phyloP scores from a whole-genome alignment of 2,329 filamentous ascomycete genomes.

The Sarocladium kiliense region DNA sequence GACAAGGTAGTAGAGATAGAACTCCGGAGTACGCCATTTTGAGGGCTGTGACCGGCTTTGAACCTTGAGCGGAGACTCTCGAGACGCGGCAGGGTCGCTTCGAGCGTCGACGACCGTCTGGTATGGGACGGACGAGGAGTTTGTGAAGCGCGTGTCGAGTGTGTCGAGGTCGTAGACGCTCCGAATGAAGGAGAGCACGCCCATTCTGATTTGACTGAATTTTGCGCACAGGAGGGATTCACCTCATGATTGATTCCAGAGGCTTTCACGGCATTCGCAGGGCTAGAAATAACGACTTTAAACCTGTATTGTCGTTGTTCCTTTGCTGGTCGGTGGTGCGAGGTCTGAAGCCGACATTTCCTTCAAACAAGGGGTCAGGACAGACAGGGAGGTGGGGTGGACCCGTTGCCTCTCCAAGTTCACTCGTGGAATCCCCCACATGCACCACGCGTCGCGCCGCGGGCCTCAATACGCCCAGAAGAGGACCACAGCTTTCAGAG shows the following conservation, averaged over 20 bases:
- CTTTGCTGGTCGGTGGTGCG: neutral
- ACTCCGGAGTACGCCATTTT: slow-evolving; percentile 84
- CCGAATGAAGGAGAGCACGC: slow-evolving; percentile 36
- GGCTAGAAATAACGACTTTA: too few relatives aligned
- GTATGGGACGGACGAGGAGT: slow-evolving; percentile 63
- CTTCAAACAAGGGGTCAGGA: too few relatives aligned
- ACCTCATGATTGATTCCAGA: neutral
- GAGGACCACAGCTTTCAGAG: too few relatives aligned
- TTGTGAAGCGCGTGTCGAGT: slow-evolving; percentile 60
- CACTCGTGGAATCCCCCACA: too few relatives aligned
- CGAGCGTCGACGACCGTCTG: slow-evolving; percentile 50
- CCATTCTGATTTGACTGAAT: slow-evolving; percentile 21
- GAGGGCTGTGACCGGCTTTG: slow-evolving; percentile 49
- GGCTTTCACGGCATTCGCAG: too few relatives aligned
- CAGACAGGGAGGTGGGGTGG: too few relatives aligned
- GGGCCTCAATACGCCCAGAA: too few relatives aligned
- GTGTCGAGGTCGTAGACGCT: slow-evolving; percentile 61
- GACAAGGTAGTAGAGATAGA: slow-evolving; percentile 71
- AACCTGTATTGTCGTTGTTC: too few relatives aligned
- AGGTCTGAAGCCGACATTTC: too few relatives aligned
- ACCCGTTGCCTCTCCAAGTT: too few relatives aligned
- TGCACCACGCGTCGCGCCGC: too few relatives aligned
- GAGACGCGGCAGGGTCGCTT: slow-evolving; percentile 31
- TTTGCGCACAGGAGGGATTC: neutral
- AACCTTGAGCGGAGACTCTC: slow-evolving; percentile 29